Evolutionary conservation across 805 yeast species (phyloP).

Genomic region (Yarrowia porcina): DNA sequence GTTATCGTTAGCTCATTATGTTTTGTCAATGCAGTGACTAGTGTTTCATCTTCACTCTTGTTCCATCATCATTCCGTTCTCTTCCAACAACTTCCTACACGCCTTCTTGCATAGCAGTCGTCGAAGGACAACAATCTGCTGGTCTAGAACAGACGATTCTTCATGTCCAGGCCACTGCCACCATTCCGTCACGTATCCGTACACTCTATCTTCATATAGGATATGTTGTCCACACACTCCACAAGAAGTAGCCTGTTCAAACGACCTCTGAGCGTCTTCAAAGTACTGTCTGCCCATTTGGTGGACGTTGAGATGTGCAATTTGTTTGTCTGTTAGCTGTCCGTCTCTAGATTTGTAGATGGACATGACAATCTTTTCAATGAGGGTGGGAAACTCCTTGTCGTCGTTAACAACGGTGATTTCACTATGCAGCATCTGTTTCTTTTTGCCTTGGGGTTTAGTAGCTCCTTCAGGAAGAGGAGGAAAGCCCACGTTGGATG

Average conservation of each 20-base stretch:
- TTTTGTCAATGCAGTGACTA: neutral
- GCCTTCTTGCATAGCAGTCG: constrained; percentile 28
- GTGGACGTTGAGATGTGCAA: neutral
- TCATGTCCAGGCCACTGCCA: constrained; percentile 33
- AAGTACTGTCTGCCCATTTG: constrained; percentile 25
- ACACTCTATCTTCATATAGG: constrained; percentile 29
- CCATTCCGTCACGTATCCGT: constrained; percentile 37
- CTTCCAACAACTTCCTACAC: neutral
- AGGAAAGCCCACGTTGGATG: constrained; percentile 41
- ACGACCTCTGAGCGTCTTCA: constrained; percentile 30
- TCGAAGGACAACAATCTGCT: constrained; percentile 28
- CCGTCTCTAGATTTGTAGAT: neutral
- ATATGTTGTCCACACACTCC: constrained; percentile 36
- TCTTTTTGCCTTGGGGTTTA: neutral
- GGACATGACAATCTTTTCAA: neutral
- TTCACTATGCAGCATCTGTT: constrained; percentile 1
- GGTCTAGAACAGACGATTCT: neutral
- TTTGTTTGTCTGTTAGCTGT: constrained; percentile 22
- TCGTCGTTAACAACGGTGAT: constrained; percentile 31
- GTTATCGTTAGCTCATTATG: neutral
- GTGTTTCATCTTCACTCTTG: too few species aligned
- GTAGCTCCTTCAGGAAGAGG: constrained; percentile 29
- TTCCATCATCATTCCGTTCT: neutral
- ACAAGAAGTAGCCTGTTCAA: constrained; percentile 30
- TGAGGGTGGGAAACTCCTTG: constrained; percentile 28